Base-by-base conservation (phyloP, 352 stramenopile species). In the Pythium rhizo-oryzae region DNA sequence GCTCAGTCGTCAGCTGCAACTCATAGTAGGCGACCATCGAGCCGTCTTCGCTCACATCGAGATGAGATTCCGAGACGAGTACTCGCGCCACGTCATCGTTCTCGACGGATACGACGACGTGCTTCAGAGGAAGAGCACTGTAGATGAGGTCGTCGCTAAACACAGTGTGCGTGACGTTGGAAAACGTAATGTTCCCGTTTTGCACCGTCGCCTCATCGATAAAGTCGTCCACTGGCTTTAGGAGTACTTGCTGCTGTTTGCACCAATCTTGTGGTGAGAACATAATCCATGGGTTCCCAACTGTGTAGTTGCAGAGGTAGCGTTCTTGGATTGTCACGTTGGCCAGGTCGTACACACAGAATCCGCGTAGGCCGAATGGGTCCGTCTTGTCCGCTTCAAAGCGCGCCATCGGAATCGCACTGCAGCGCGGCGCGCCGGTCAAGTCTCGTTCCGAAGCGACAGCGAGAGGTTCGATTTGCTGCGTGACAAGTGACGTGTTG, bases 231-330 rank as follows among this genome's bases (percentile, higher is more conserved):
- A 90, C 80, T 8, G 79, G 69, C 2, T 62, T 47, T 1, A 94
- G 72, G 12, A 69, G 28, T 4, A 94, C 78, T 43, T 58, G 67
- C 51, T 94, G 82, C 0, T 81, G 80, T 16, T 80, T 8, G 59
- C 82, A 94, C 86, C 86, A 94, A 49, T 92, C 84, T 51, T 79
- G 72, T 0, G 81, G 82, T 0, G 82, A 83, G 74, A 92, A 92
- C 15, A 92, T 78, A 35, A 91, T 78, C 78, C 82, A 89, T n/a
- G 86, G 86, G 35, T 86, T 88, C 39, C 75, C 43, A 1, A 94
- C 77, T 0, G 86, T 94, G 51, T 81, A 89, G 53, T 94, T 94
- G 59, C 86, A 94, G 8, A 94, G 65, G 25, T 87, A 91, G 1
- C 84, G 78, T 54, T 94, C 84, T n/a, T 92, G 84, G 16, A 70